Evolutionary conservation across 1,284 basidiomycete species (phyloP).

Genomic region (Pseudozyma tsukubaensis): DNA sequence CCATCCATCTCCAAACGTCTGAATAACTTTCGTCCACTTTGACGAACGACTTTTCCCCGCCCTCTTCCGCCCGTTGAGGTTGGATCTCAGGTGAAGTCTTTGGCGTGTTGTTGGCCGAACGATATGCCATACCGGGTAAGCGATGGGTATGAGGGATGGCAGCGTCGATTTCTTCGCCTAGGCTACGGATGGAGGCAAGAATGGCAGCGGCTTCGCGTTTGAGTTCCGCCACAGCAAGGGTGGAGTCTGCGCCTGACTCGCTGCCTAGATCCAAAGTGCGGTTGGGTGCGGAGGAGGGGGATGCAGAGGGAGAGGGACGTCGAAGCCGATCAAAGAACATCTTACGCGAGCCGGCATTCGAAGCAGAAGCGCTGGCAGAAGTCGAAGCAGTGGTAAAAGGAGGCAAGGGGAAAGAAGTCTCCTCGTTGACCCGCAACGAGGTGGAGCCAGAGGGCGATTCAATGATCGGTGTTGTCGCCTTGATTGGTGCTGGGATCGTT

Average conservation of each 20-base stretch:
- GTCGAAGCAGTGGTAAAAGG: constrained; percentile 8
- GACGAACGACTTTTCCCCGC: constrained; percentile 8
- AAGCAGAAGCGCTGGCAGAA: too few species aligned
- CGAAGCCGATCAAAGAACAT: background rate
- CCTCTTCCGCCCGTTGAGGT: background rate
- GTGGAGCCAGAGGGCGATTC: too few species aligned
- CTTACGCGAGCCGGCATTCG: background rate
- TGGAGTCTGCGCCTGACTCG: constrained; percentile 9
- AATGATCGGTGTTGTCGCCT: too few species aligned
- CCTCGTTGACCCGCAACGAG: constrained; percentile 28
- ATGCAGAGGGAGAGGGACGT: background rate
- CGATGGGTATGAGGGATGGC: constrained; percentile 26
- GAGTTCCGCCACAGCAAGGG: constrained; percentile 15
- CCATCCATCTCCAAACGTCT: constrained; percentile 33
- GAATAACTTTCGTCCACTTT: constrained; percentile 27
- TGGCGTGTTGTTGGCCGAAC: background rate
- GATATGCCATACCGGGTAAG: constrained; percentile 12
- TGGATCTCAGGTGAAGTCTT: background rate
- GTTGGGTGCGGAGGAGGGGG: background rate
- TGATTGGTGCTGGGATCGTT: background rate
- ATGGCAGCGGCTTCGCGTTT: constrained; percentile 22
- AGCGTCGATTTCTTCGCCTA: constrained; percentile 24
- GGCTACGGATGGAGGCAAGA: constrained; percentile 22
- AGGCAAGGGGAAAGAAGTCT: constrained; percentile 27
- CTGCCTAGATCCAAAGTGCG: constrained; percentile 6